phyloP scores from a whole-genome alignment of 345 rosid genomes.

The Aegle marmelos region DNA sequence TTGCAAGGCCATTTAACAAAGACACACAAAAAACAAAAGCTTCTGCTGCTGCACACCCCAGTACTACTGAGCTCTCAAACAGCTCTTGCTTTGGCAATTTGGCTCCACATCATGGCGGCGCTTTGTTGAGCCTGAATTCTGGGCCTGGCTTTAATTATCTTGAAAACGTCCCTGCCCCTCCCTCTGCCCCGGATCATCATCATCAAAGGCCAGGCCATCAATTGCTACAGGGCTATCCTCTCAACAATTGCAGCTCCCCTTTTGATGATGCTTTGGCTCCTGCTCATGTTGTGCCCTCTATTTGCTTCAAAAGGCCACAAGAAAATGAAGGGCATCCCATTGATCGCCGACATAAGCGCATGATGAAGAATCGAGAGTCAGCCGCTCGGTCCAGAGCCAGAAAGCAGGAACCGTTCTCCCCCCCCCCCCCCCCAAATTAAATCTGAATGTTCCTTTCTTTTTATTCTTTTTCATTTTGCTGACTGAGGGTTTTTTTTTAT shows the following conservation, averaged over 20 bases:
- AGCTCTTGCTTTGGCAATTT: background rate
- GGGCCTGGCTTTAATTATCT: constrained; percentile 16
- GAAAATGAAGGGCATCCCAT: constrained; percentile 16
- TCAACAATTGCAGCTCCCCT: background rate
- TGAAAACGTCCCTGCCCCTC: background rate
- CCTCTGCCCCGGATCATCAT: background rate
- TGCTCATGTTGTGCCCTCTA: constrained; percentile 7
- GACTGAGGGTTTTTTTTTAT: background rate
- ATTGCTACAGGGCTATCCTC: background rate
- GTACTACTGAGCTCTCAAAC: background rate
- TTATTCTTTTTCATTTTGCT: background rate
- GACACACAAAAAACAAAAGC: constrained; percentile 7
- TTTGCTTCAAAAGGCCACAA: constrained; percentile 19
- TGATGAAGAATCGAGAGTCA: constrained; percentile 65
- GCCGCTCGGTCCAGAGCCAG: constrained; percentile 65
- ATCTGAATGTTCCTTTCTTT: background rate
- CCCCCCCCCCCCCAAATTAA: background rate
- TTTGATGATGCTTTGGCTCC: constrained; percentile 12
- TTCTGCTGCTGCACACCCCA: background rate
- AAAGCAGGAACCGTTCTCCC: constrained; percentile 40
- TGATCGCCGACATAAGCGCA: constrained; percentile 41
- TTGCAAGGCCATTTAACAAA: constrained; percentile 21
- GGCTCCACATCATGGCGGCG: constrained; percentile 8
- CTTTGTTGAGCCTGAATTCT: constrained; percentile 29
- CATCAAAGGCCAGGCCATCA: background rate